Conservation (phyloP, 345 rosid genomes). For the Syzygium grande region DNA sequence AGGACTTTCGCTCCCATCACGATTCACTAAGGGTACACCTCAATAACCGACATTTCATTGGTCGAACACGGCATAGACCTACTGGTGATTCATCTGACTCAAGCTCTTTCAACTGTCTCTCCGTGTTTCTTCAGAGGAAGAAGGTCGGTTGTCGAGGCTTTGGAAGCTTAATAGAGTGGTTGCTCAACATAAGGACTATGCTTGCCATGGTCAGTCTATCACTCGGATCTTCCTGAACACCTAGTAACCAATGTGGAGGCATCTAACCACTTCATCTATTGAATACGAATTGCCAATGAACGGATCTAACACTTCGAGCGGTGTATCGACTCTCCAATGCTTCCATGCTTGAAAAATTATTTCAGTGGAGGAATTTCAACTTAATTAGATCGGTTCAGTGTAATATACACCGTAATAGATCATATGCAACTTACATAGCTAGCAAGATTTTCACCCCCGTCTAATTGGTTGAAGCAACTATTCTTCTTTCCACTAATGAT, state of each 20-base stretch:
- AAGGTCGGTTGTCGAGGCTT: constrained; percentile 14
- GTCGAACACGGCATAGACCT: neutral
- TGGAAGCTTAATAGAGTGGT: constrained; percentile 7
- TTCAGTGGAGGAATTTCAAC: neutral
- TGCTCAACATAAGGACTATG: constrained; percentile 14
- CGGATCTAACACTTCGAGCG: constrained; percentile 9
- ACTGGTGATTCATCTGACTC: neutral
- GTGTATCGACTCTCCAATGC: neutral
- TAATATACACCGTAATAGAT: neutral
- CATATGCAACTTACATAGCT: neutral
- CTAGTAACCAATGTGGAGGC: constrained; percentile 22
- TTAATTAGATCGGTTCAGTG: neutral
- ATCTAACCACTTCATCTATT: constrained; percentile 14
- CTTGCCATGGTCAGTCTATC: constrained; percentile 21
- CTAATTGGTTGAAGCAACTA: constrained; percentile 7
- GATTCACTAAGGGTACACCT: neutral
- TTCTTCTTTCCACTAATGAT: constrained; percentile 27
- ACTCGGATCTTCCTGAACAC: constrained; percentile 19
- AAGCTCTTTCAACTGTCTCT: neutral
- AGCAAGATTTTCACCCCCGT: neutral
- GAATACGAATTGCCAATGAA: constrained; percentile 2
- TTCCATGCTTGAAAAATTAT: constrained; percentile 12
- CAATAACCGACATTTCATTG: neutral
- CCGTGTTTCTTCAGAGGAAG: neutral
- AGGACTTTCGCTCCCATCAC: neutral